A percentile compares a stretch with the other conserved stretches of the same genome.
Evolutionary conservation across 805 yeast species (phyloP).

Genomic region (Kregervanrija fluxuum): DNA sequence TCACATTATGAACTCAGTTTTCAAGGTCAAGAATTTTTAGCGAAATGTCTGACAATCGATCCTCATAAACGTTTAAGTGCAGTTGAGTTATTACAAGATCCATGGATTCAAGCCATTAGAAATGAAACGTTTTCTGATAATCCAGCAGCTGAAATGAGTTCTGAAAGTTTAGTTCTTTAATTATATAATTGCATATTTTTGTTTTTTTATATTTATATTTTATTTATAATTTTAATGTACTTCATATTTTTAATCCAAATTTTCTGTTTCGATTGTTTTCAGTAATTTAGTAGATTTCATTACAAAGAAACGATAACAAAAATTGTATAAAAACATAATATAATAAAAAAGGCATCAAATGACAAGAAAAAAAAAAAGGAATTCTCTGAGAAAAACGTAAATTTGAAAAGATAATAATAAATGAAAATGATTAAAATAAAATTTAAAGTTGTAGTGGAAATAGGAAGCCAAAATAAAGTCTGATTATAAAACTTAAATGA

Average conservation of each 20-base stretch:
- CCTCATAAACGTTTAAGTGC: conserved; percentile 80
- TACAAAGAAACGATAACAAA: not conserved
- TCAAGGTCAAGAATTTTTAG: conserved; percentile 64
- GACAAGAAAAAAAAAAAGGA: not conserved
- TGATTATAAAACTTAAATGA: not conserved
- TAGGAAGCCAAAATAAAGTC: not conserved
- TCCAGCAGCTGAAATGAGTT: not conserved
- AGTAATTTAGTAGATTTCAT: too few relatives aligned
- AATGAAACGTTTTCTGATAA: conserved; percentile 56
- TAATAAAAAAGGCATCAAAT: not conserved
- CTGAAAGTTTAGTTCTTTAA: not conserved
- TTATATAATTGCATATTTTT: not conserved
- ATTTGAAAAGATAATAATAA: not conserved
- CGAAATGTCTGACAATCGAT: conserved; percentile 73
- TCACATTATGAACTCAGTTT: conserved; percentile 66
- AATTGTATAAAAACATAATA: not conserved
- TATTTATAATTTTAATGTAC: too few relatives aligned
- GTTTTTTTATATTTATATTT: not conserved
- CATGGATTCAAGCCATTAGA: conserved; percentile 77
- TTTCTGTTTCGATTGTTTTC: too few relatives aligned
- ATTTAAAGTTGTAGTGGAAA: too few relatives aligned
- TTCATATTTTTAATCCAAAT: too few relatives aligned
- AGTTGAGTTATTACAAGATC: conserved; percentile 75
- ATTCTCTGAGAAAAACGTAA: not conserved
- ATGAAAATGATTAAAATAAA: not conserved